These are phyloP conservation scores for Ustilago tritici DNA, from an alignment of 1,284 basidiomycete species.

Conservation along the genomic window DNA sequence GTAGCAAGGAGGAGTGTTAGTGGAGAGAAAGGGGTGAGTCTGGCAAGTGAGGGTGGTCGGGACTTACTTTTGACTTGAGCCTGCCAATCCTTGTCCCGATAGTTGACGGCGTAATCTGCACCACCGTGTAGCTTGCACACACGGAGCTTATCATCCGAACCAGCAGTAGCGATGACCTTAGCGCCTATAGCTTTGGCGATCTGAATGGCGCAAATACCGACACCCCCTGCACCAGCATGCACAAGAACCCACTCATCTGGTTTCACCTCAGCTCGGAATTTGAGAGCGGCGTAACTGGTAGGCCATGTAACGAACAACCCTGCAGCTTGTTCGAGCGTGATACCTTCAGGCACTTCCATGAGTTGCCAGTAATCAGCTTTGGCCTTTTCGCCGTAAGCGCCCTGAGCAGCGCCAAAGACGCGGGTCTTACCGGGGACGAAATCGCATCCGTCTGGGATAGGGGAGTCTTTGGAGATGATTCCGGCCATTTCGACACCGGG, in stretches of 20 bases:
- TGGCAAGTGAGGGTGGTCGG: too few relatives aligned
- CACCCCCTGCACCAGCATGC: conserved; percentile 76
- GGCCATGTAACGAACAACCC: conserved; percentile 65
- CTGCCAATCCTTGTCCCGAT: conserved; percentile 64
- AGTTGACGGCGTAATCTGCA: conserved; percentile 64
- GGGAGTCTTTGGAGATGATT: conserved; percentile 78
- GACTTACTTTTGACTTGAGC: conserved; percentile 59
- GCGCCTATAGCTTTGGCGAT: conserved; percentile 66
- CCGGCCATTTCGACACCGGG: conserved; percentile 80
- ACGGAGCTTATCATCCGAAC: conserved; percentile 57
- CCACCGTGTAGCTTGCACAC: conserved; percentile 60
- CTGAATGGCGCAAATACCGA: conserved; percentile 77
- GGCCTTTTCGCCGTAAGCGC: conserved; percentile 78
- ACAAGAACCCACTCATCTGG: conserved; percentile 59
- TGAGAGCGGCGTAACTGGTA: conserved; percentile 64
- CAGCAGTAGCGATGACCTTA: conserved; percentile 63
- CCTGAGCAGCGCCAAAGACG: conserved; percentile 88
- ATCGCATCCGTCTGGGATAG: conserved; percentile 83
- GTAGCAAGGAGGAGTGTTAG: not conserved
- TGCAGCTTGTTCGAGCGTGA: conserved; percentile 79
- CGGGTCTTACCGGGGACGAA: conserved; percentile 84
- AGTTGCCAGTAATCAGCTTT: conserved; percentile 71
- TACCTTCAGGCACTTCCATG: conserved; percentile 76
- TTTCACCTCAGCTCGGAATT: conserved; percentile 56
- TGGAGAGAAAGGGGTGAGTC: not conserved